A percentile compares a stretch with the other conserved stretches of the same genome.
phyloP scores from a whole-genome alignment of 2,329 filamentous ascomycete species.

The Phaeosphaeria sp. region DNA sequence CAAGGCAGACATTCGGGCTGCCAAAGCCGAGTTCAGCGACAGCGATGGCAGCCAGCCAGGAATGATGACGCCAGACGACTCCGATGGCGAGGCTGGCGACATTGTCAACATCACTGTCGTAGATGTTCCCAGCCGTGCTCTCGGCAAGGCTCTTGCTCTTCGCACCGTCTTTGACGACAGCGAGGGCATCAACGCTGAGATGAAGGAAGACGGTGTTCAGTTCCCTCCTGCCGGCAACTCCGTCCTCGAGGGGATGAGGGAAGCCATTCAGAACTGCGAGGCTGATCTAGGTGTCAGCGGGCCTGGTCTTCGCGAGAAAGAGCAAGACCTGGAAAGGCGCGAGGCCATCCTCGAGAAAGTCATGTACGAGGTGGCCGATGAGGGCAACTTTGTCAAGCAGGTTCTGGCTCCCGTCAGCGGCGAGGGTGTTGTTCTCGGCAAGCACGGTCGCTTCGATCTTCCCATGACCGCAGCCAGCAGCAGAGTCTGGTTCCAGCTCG shows the following conservation, averaged over 20 bases:
- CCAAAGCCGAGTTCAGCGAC: slow-evolving; percentile 71
- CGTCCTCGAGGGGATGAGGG: slow-evolving; percentile 85
- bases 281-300: slow-evolving; percentile 80
- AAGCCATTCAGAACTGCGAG: slow-evolving; percentile 77
- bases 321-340: slow-evolving; percentile 80
- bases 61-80: slow-evolving; percentile 66
- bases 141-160: slow-evolving; percentile 89
- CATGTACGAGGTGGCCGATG: slow-evolving; percentile 79
- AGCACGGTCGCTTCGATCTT: slow-evolving; percentile 79
- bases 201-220: slow-evolving; percentile 94
- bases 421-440: slow-evolving; percentile 81
- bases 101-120: slow-evolving; percentile 89
- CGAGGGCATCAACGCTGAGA: slow-evolving; percentile 93
- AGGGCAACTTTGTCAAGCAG: slow-evolving; percentile 82
- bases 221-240: slow-evolving; percentile 77
- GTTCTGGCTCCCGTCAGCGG: slow-evolving; percentile 80
- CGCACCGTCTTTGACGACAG: slow-evolving; percentile 91
- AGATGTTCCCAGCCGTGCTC: slow-evolving; percentile 78
- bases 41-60: slow-evolving; percentile 61
- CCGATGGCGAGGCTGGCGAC: slow-evolving; percentile 77
- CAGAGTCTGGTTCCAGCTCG: slow-evolving; percentile 93
- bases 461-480: slow-evolving; percentile 77
- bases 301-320: slow-evolving; percentile 72
- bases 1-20: slow-evolving; percentile 72
- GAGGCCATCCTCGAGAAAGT: slow-evolving; percentile 87